These are phyloP conservation scores for Gossypium anomalum DNA, from an alignment of 345 rosid genomes.

Conservation along the genomic window DNA sequence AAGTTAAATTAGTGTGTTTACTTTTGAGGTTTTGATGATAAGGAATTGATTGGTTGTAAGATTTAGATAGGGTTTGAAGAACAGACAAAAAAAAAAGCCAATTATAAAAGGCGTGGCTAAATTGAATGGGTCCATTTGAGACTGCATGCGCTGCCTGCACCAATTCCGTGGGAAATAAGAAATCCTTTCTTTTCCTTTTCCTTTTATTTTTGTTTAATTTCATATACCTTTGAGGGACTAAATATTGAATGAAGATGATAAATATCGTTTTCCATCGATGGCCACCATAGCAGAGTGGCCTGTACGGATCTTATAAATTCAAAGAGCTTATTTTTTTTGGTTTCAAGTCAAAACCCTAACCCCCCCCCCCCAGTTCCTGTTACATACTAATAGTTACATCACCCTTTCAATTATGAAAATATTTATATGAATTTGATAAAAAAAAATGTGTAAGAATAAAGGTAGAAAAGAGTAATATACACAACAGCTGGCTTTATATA, in stretches of 20 bases:
- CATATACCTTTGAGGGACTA: not conserved
- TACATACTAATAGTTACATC: not conserved
- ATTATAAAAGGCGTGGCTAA: not conserved
- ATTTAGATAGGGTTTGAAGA: no score
- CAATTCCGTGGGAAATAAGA: not conserved
- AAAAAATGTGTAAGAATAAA: no score
- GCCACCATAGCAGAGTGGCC: not conserved
- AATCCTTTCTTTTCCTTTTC: not conserved
- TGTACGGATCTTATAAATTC: not conserved
- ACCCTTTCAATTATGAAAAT: no score
- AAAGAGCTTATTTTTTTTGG: not conserved
- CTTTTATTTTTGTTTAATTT: no score
- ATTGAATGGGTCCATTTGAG: not conserved
- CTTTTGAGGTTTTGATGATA: not conserved
- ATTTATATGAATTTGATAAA: no score
- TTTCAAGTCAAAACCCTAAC: conserved; percentile 17
- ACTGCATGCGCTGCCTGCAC: conserved; percentile 2
- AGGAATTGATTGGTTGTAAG: not conserved
- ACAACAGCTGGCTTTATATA: no score
- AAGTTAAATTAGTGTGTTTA: not conserved
- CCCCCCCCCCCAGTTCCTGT: not conserved
- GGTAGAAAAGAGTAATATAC: no score
- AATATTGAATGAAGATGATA: not conserved
- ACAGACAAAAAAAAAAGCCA: no score
- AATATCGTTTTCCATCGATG: conserved; percentile 1